Evolutionary conservation across 352 stramenopile species (phyloP), one percentile per base, ranked within the genome.

Genomic region (Salisapilia sapeloensis): DNA sequence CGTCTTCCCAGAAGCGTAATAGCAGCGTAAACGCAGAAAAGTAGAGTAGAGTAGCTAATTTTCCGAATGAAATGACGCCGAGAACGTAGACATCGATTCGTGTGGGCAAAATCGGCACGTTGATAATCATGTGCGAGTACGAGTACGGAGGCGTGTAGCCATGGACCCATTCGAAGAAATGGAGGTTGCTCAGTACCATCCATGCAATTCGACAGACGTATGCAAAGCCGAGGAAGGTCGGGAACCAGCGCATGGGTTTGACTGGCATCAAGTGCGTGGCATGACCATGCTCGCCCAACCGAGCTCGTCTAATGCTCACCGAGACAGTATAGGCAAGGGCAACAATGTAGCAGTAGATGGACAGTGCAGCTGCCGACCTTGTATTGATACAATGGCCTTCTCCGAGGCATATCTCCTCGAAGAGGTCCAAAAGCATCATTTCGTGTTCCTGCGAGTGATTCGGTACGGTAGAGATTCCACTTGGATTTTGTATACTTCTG

Each of bases 51-150:
- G 70, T 85, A 20, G 70, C 65, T 18, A 85, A 47, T 40, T 82
- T 79, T 24, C 59, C 61, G 42, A 78, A 78, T 27, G 56, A 69
- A 40, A 66, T 78, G 34, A 85, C 70, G 47, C 58, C 69, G 14
- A 85, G 44, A 40, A 81, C 65, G 59, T 81, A 85, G 37, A 85
- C 72, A 48, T 85, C 66, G 46, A 85, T 81, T 33, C 77, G 59
- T 6, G 65, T 85, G 2, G 63, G 60, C 24, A 85, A 47, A 15
- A 85, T 38, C 19, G 62, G 59, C 37, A 69, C 64, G 33, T 57
- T 50, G 47, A 84, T 72, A 27, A 84, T 50, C 55, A 77, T 82
- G 51, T 85, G 65, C 43, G 65, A 47, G 44, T 80, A 82, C 35
- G 24, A 38, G 42, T 70, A 76, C n/a, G 46, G 24, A 21, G 53